Evolutionary conservation across 306 rosid species (phyloP), one percentile per base, ranked within the genome.

Genomic region (Begonia masoniana): DNA sequence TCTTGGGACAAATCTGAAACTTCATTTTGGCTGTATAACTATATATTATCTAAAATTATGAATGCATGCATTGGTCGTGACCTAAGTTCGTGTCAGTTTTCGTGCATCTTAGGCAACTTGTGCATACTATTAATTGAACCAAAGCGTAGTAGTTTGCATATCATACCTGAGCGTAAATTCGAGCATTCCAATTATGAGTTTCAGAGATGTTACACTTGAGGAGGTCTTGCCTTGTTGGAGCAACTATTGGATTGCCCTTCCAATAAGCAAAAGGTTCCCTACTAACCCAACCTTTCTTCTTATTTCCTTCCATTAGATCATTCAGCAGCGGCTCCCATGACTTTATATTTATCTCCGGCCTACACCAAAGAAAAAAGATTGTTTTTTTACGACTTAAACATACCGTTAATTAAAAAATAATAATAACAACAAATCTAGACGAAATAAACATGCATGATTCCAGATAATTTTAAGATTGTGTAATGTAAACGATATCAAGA

Each of bases 341-440:
- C 26, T 55, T 76, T 76, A 76, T 76, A 50, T 71, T 68, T n/a
- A 68, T 64, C 54, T 76, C 82, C 0, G 78, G 69, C 82, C 82
- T 76, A 41, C 39, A 6, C 7, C 24, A 21, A 21, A 1, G 24
- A 21, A 21, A 21, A 21, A 21, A 21, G 4, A n/a, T 3, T 21
- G 4, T 21, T 2, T n/a, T n/a, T 21, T 21, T 21, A 21, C 24
- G 3, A 21, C 24, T 21, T 21, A 21, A 21, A 21, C 24, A 2
- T 1, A 21, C 0, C 24, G 24, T 2, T 2, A 21, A 21, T 21
- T 21, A 3, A 21, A 21, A 21, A 21, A 21, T 2, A 21, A 21
- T 21, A 21, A 21, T 21, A 21, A 2, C 4, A 3, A 21, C 4
- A 21, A 21, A 21, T 21, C 24, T 21, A 21, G 24, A 21, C 24